Percentiles rank a stretch among this genome's conserved stretches.
These are phyloP conservation scores for Penicillium soppii DNA, from an alignment of 495 filamentous ascomycete species.

Conservation along the genomic window DNA sequence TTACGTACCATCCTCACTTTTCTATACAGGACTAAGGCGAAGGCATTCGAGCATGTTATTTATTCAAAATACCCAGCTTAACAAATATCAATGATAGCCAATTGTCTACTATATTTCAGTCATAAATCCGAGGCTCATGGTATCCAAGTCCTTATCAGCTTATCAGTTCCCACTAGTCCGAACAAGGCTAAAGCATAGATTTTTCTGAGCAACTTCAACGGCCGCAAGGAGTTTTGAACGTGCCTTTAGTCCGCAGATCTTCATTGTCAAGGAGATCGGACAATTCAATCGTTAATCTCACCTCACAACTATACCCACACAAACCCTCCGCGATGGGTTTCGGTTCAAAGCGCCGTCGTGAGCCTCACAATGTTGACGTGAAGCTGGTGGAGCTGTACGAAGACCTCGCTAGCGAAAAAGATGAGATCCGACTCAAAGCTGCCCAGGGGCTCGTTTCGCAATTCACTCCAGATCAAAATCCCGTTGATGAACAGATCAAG, in stretches of 20 bases:
- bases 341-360: constrained; percentile 45
- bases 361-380: constrained; percentile 44
- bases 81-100: too few relatives aligned
- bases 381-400: constrained; percentile 57
- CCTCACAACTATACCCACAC: constrained; percentile 2
- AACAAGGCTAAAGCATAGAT: constrained; percentile 21
- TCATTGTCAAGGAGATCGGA: constrained; percentile 2
- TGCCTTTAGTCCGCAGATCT: constrained; percentile 3
- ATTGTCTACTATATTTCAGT: too few relatives aligned
- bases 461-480: constrained; percentile 43
- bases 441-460: constrained; percentile 46
- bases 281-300: not conserved
- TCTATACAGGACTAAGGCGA: too few relatives aligned
- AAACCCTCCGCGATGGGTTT: constrained; percentile 22
- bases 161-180: constrained; percentile 21
- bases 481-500: constrained; percentile 40
- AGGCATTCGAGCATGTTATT: too few relatives aligned
- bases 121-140: not conserved
- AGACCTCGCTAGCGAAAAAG: constrained; percentile 53
- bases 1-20: too few relatives aligned
- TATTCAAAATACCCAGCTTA: too few relatives aligned
- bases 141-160: constrained; percentile 23
- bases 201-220: constrained; percentile 19
- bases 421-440: constrained; percentile 50
- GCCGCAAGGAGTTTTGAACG: constrained; percentile 17